Percentiles rank a stretch among this genome's conserved stretches.
Evolutionary conservation across 108 stramenopile genomes (phyloP).

Genomic region (Nitzschia palea): DNA sequence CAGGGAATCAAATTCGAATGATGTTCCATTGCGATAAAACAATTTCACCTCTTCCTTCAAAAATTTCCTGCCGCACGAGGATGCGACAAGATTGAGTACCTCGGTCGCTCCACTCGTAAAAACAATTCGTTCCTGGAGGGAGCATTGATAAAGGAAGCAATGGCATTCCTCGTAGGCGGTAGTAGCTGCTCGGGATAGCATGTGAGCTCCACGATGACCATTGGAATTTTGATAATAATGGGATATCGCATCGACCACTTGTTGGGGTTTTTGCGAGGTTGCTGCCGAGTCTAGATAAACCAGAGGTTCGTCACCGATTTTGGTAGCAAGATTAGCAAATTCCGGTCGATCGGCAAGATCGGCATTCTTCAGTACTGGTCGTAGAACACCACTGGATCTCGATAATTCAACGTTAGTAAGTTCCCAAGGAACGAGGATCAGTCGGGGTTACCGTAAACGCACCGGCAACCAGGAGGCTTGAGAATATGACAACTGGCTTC

Average conservation of each 20-base stretch:
- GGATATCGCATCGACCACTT: slow-evolving; percentile 75
- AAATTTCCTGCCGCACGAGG: slow-evolving; percentile 54
- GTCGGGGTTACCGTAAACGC: too few relatives aligned
- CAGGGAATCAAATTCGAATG: slow-evolving; percentile 97
- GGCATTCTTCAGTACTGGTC: too few relatives aligned
- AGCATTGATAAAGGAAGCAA: slow-evolving; percentile 73
- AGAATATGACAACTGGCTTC: too few relatives aligned
- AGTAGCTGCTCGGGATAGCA: slow-evolving; percentile 84
- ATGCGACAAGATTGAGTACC: slow-evolving; percentile 88
- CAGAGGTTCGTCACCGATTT: slow-evolving; percentile 49
- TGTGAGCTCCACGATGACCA: slow-evolving; percentile 95
- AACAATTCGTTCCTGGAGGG: slow-evolving; percentile 86
- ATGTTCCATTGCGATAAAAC: slow-evolving; percentile 91
- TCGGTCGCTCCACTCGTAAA: slow-evolving; percentile 95
- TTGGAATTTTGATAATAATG: slow-evolving; percentile 90
- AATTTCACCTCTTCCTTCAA: slow-evolving; percentile 82
- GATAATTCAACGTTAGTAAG: too few relatives aligned
- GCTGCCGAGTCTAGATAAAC: slow-evolving; percentile 96
- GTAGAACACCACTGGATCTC: too few relatives aligned
- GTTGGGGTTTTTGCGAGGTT: slow-evolving; percentile 93
- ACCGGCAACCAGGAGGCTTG: too few relatives aligned
- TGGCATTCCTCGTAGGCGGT: slow-evolving; percentile 87
- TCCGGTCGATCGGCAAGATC: slow-evolving; percentile 47
- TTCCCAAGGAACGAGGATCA: too few relatives aligned
- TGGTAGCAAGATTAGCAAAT: slow-evolving; percentile 45